phyloP scores from a whole-genome alignment of 495 filamentous ascomycete genomes.

The Aspergillus funiculosus region DNA sequence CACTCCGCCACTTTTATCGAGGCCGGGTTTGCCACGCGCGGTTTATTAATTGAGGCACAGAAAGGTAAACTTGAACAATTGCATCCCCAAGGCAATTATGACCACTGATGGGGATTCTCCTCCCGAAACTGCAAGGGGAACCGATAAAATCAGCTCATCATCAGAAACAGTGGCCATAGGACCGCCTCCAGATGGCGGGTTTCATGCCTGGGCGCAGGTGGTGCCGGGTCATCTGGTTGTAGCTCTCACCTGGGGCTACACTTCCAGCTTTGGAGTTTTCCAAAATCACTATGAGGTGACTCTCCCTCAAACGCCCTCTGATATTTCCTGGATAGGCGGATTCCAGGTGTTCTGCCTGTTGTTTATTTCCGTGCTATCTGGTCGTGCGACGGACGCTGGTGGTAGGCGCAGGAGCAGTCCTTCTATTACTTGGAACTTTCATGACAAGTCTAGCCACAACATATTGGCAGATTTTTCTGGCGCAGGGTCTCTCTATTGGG shows the following conservation, averaged over 20 bases:
- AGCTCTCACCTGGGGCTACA: conserved; percentile 28
- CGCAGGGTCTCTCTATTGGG: conserved; percentile 63
- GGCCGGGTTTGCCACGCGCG: no score
- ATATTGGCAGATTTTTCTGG: conserved; percentile 50
- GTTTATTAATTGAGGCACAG: no score
- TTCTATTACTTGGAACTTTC: conserved; percentile 55
- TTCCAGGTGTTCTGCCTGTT: conserved; percentile 32
- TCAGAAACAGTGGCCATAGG: no score
- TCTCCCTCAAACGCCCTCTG: conserved; percentile 41
- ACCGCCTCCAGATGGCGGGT: conserved; percentile 27
- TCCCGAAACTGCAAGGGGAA: no score
- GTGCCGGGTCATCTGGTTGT: conserved; percentile 22
- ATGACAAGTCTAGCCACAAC: conserved; percentile 43
- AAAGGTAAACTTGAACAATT: no score
- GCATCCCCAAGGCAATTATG: no score
- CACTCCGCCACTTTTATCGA: no score
- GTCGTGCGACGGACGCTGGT: conserved; percentile 54
- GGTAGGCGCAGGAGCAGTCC: conserved; percentile 38
- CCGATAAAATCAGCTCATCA: no score
- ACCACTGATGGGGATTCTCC: no score
- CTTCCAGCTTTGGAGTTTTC: conserved; percentile 29
- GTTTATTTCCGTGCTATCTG: conserved; percentile 38
- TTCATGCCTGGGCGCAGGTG: conserved; percentile 29
- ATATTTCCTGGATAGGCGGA: conserved; percentile 56
- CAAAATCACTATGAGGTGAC: conserved; percentile 52